Evolutionary conservation across 441 rosid genomes (phyloP).

Genomic region (Eruca vesicaria): DNA sequence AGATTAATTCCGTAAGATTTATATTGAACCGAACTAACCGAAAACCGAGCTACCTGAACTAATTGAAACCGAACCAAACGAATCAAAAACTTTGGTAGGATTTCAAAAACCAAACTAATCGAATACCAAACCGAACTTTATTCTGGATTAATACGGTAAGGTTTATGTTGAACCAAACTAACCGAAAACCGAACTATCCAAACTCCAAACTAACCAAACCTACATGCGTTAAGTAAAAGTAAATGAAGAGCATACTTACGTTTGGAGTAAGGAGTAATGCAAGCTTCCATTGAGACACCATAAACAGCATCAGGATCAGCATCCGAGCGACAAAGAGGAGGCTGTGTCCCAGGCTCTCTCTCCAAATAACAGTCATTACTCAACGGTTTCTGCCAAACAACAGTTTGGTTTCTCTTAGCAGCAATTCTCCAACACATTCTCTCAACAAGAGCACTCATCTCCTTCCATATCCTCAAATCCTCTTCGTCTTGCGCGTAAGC

Average conservation of each 20-base stretch:
- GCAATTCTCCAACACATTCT: conserved; percentile 98
- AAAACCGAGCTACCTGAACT: no score
- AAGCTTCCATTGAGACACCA: conserved; percentile 89
- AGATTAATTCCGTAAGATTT: no score
- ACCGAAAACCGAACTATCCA: not conserved
- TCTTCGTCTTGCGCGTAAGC: conserved; percentile 99
- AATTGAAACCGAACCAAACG: not conserved
- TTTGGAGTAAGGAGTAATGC: conserved; percentile 87
- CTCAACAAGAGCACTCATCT: conserved; percentile 89
- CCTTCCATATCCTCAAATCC: conserved; percentile 90
- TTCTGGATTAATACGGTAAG: not conserved
- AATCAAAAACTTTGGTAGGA: not conserved
- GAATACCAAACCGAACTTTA: no score
- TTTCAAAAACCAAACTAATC: not conserved
- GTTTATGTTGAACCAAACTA: not conserved
- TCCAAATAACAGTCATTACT: conserved; percentile 86
- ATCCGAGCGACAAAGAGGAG: conserved; percentile 87
- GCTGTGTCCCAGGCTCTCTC: conserved; percentile 81
- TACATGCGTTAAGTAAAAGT: no score
- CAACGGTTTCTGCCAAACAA: conserved; percentile 93
- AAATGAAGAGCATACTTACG: conserved; percentile 51
- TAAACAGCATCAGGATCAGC: conserved; percentile 87
- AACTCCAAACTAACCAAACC: not conserved
- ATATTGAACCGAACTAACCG: not conserved
- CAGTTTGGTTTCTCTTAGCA: conserved; percentile 89